These are phyloP conservation scores for Penicillium sp. DNA, from an alignment of 2,329 filamentous ascomycete species.

Conservation along the genomic window DNA sequence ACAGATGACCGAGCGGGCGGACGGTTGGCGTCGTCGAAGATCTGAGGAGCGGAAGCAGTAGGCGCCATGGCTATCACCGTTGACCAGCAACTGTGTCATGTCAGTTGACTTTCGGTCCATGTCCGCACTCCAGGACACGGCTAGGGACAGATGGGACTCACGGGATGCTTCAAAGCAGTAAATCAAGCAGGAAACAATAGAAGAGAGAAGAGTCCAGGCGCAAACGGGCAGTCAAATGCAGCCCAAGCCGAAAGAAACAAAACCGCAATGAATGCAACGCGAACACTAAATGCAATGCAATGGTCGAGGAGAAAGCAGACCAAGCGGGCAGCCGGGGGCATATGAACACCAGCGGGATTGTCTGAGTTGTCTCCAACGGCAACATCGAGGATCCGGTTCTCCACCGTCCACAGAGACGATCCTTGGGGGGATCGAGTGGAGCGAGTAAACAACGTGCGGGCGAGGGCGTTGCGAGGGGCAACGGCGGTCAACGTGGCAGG, in stretches of 20 bases:
- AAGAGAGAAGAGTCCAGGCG: slow-evolving; percentile 12
- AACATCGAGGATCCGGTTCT: slow-evolving; percentile 26
- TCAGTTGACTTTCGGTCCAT: slow-evolving; percentile 12
- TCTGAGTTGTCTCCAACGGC: slow-evolving; percentile 25
- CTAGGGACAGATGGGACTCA: slow-evolving; percentile 19
- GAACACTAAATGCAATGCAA: slow-evolving; percentile 1
- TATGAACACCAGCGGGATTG: slow-evolving; percentile 30
- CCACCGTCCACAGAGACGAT: slow-evolving; percentile 20
- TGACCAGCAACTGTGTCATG: slow-evolving; percentile 28
- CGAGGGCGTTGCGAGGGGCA: slow-evolving; percentile 34
- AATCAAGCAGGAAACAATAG: slow-evolving; percentile 2
- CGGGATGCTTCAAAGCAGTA: slow-evolving; percentile 18
- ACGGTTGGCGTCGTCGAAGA: slow-evolving; percentile 40
- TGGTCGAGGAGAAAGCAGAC: slow-evolving; percentile 12
- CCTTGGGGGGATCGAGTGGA: slow-evolving; percentile 26
- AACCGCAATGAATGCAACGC: slow-evolving; percentile 12
- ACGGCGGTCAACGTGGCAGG: slow-evolving; percentile 25
- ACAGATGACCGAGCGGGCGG: slow-evolving; percentile 43
- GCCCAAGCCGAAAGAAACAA: slow-evolving; percentile 9
- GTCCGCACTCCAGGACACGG: slow-evolving; percentile 9
- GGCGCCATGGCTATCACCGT: slow-evolving; percentile 36
- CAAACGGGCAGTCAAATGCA: slow-evolving; percentile 1
- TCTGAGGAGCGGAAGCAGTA: slow-evolving; percentile 30
- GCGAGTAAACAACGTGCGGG: slow-evolving; percentile 34
- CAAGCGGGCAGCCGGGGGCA: slow-evolving; percentile 24